Percentiles rank a stretch among this genome's conserved stretches.
Conservation (phyloP, 2,329 filamentous ascomycete species). For the Cadophora luteo-olivacea region DNA sequence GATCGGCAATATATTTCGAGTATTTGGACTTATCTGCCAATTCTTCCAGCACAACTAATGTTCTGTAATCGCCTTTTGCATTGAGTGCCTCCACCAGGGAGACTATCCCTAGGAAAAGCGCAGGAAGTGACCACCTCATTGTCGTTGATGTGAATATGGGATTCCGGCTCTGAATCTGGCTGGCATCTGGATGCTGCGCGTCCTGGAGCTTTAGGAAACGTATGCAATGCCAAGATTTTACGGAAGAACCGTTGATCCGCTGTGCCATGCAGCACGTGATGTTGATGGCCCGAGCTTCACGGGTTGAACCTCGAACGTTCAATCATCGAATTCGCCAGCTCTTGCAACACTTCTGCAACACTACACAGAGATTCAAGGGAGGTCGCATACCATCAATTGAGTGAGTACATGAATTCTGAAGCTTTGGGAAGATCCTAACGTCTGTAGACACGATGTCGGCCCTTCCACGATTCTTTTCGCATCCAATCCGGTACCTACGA, state of each 20-base stretch:
- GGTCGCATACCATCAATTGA: conserved; percentile 45
- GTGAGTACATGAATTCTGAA: conserved; percentile 26
- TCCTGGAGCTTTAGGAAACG: conserved; percentile 46
- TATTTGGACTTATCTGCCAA: conserved; percentile 81
- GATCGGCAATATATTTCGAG: conserved; percentile 78
- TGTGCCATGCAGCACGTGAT: conserved; percentile 35
- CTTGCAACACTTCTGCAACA: conserved; percentile 29
- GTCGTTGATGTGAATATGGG: conserved; percentile 39
- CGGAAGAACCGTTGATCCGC: conserved; percentile 17
- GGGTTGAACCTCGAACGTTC: conserved; percentile 27
- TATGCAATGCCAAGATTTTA: conserved; percentile 44
- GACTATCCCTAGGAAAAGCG: conserved; percentile 70
- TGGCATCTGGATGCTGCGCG: conserved; percentile 28
- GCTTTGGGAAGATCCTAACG: conserved; percentile 23
- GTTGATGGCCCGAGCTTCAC: conserved; percentile 25
- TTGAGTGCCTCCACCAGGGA: conserved; percentile 78
- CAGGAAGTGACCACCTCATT: conserved; percentile 79
- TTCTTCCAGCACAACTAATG: conserved; percentile 89
- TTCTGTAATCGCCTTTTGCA: conserved; percentile 71
- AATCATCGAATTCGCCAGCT: conserved; percentile 19
- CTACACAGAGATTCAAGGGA: conserved; percentile 21
- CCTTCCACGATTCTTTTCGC: conserved; percentile 81
- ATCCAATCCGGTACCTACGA: conserved; percentile 82
- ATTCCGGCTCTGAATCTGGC: conserved; percentile 24
- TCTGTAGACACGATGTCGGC: conserved; percentile 61